Evolutionary conservation across 139 green algal species (phyloP).

Genomic region (Coccomyxa sp.): DNA sequence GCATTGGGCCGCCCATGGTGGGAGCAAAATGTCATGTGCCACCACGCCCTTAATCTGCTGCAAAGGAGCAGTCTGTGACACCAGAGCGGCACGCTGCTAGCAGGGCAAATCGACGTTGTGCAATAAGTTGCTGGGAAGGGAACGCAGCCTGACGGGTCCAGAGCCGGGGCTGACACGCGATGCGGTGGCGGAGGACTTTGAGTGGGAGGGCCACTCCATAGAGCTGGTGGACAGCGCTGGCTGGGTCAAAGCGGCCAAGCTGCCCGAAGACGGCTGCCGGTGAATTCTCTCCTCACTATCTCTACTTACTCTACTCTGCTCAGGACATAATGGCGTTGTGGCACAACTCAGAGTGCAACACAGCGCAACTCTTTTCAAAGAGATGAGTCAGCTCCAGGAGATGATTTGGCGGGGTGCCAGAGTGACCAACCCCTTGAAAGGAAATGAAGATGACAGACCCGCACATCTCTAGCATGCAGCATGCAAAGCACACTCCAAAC

Average conservation of each 20-base stretch:
- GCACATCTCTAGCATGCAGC: too few relatives aligned
- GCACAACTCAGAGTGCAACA: too few relatives aligned
- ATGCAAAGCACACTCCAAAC: too few relatives aligned
- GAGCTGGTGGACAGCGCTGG: constrained; percentile 88
- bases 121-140: constrained; percentile 73
- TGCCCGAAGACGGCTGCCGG: constrained; percentile 8
- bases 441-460: too few relatives aligned
- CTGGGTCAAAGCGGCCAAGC: constrained; percentile 57
- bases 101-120: constrained; percentile 82
- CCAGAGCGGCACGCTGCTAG: background rate
- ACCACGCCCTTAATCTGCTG: background rate
- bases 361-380: too few relatives aligned
- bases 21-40: background rate
- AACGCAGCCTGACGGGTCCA: constrained; percentile 83
- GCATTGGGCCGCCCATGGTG: background rate
- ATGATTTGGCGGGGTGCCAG: too few relatives aligned
- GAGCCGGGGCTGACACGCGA: constrained; percentile 90
- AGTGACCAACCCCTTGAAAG: too few relatives aligned
- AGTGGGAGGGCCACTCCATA: constrained; percentile 39
- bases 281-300: too few relatives aligned
- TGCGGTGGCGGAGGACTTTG: constrained; percentile 46
- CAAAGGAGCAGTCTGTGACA: background rate
- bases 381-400: too few relatives aligned
- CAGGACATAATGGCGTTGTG: too few relatives aligned
- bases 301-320: too few relatives aligned